These are phyloP conservation scores for Myochromella boudieri DNA, from an alignment of 768 basidiomycete genomes.

Conservation along the genomic window DNA sequence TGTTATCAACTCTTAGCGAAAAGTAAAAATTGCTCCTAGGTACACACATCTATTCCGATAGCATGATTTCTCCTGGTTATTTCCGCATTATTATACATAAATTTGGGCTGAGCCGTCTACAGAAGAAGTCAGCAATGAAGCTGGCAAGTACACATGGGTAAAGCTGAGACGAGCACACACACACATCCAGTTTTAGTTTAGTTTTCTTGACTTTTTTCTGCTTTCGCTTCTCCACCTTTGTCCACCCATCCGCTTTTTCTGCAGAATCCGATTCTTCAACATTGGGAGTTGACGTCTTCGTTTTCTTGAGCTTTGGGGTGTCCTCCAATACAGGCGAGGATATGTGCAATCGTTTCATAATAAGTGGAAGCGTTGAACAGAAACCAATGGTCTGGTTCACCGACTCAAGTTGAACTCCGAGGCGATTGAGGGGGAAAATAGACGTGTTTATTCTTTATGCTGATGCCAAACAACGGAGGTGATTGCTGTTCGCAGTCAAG, in stretches of 20 bases:
- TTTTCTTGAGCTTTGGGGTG: slow-evolving; percentile 34
- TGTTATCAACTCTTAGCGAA: slow-evolving; percentile 26
- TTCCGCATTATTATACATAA: slow-evolving; percentile 80
- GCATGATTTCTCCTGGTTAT: slow-evolving; percentile 73
- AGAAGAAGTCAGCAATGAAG: neutral
- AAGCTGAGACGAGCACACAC: slow-evolving; percentile 29
- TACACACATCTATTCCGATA: slow-evolving; percentile 80
- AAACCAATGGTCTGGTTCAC: no score
- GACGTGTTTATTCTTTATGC: neutral
- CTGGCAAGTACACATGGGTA: slow-evolving; percentile 1
- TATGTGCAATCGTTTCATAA: slow-evolving; percentile 18
- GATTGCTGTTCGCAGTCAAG: neutral
- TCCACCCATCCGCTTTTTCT: slow-evolving; percentile 46
- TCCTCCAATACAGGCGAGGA: slow-evolving; percentile 8
- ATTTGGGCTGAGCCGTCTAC: slow-evolving; percentile 62
- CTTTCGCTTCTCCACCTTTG: slow-evolving; percentile 71
- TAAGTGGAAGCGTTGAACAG: no score
- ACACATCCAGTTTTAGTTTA: slow-evolving; percentile 61
- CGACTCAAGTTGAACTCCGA: neutral
- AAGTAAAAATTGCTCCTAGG: slow-evolving; percentile 8
- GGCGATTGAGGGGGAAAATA: neutral
- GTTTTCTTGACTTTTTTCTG: slow-evolving; percentile 64
- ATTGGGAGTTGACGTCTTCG: slow-evolving; percentile 28
- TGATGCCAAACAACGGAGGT: neutral
- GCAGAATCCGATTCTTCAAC: slow-evolving; percentile 11